Conservation (phyloP, 495 filamentous ascomycete species). For the Sabuloglossum arenarium region DNA sequence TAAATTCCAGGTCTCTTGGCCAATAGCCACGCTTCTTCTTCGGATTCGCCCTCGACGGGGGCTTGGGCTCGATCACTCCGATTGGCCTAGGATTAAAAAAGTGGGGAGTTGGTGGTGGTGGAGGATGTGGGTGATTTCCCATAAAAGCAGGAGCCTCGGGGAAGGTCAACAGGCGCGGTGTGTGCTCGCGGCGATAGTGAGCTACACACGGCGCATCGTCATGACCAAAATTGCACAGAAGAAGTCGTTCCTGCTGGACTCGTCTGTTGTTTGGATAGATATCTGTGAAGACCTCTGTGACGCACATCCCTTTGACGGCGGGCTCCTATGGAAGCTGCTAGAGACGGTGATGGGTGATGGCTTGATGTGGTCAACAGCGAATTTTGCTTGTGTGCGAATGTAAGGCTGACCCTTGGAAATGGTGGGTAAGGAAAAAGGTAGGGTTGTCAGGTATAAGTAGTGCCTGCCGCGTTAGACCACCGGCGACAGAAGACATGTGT, state of each 20-base stretch:
- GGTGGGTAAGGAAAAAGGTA: background rate
- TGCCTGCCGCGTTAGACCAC: background rate
- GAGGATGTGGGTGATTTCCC: background rate
- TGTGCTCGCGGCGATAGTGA: background rate
- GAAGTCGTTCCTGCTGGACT: background rate
- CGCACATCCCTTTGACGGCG: background rate
- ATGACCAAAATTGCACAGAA: background rate
- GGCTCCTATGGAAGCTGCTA: background rate
- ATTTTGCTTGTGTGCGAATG: no score
- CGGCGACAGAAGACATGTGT: background rate
- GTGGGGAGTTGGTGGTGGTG: background rate
- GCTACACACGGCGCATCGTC: background rate
- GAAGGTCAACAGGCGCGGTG: background rate
- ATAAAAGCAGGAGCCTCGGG: background rate
- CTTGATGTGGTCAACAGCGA: background rate
- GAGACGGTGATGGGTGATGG: background rate
- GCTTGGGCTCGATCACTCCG: background rate
- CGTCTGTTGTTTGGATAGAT: background rate
- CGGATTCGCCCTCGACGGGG: background rate
- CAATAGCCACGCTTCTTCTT: background rate
- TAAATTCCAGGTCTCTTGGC: background rate
- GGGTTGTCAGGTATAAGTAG: background rate
- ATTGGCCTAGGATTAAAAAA: no score
- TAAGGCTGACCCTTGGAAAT: background rate
- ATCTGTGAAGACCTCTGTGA: background rate